A percentile compares a stretch with the other conserved stretches of the same genome.
Evolutionary conservation across 768 basidiomycete genomes (phyloP).

Genomic region (Tricholoma bakamatsutake): DNA sequence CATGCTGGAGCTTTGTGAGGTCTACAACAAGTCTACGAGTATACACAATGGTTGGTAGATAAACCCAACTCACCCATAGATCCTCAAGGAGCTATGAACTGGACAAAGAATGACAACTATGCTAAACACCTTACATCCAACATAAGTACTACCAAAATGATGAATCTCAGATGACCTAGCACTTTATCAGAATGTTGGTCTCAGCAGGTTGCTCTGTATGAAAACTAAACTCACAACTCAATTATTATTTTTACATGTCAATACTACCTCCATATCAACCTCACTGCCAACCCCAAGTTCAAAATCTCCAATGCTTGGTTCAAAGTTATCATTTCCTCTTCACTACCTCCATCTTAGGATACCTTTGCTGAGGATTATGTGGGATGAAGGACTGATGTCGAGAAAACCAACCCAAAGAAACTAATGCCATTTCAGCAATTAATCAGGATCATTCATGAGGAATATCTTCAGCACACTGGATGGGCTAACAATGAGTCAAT

Average conservation of each 20-base stretch:
- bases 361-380: no score
- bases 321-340: conserved; percentile 1
- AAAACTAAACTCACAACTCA: background rate
- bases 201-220: background rate
- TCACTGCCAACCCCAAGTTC: background rate
- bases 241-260: background rate
- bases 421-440: no score
- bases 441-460: no score
- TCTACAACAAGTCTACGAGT: no score
- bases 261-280: background rate
- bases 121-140: background rate
- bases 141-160: background rate
- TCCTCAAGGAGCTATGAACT: background rate
- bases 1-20: background rate
- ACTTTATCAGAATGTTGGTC: background rate
- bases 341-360: no score
- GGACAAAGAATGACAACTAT: background rate
- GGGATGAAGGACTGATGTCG: no score
- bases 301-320: background rate
- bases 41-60: background rate
- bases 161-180: background rate
- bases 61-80: background rate
- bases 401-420: no score
- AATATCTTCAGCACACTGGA: no score
- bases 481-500: no score